Percentiles rank a stretch among this genome's conserved stretches.
These are phyloP conservation scores for Pyrenochaeta sp. DNA, from an alignment of 2,329 filamentous ascomycete genomes.

Conservation along the genomic window DNA sequence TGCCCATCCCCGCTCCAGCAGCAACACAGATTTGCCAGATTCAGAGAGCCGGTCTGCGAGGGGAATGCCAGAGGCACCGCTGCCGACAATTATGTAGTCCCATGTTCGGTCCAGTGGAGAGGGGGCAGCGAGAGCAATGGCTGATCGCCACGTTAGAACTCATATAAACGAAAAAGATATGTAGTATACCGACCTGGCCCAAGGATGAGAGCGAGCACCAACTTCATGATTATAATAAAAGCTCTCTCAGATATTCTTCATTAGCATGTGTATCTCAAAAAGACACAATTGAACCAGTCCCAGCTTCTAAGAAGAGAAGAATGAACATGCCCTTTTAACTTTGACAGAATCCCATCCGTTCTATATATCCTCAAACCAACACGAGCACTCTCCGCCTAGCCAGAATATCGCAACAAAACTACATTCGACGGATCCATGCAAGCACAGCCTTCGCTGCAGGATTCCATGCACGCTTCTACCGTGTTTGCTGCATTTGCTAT, in stretches of 20 bases:
- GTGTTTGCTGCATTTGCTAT: no score
- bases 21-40: conserved; percentile 67
- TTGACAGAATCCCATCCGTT: no score
- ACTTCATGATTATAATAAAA: not conserved
- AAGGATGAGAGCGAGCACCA: not conserved
- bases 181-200: not conserved
- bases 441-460: no score
- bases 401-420: no score
- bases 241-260: not conserved
- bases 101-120: conserved; percentile 52
- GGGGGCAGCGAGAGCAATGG: not conserved
- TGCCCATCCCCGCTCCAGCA: conserved; percentile 54
- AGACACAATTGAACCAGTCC: not conserved
- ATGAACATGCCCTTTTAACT: no score
- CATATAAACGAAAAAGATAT: not conserved
- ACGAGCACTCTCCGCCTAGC: no score
- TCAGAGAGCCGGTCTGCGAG: conserved; percentile 65
- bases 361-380: no score
- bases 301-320: no score
- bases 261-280: no score
- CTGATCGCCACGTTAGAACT: not conserved
- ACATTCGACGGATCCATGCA: no score
- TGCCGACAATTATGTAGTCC: conserved; percentile 69
- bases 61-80: conserved; percentile 66
- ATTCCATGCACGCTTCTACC: no score